Evolutionary conservation across 163 green algal species (phyloP).

Genomic region (Trebouxia gelatinosa): DNA sequence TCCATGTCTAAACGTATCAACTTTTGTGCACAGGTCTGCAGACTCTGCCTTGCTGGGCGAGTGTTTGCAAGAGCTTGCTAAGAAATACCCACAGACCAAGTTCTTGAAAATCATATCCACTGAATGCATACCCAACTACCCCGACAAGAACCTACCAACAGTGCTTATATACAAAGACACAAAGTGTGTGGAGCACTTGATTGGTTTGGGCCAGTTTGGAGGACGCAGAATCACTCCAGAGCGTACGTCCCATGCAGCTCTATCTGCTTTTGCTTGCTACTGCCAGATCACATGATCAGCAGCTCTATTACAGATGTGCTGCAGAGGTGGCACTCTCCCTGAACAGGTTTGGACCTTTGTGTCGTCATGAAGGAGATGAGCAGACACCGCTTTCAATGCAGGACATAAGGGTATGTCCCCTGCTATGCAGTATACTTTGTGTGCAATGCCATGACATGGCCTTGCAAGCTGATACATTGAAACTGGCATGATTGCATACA

Average conservation of each 20-base stretch:
- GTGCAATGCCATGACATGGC: neutral
- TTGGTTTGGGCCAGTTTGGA: conserved; percentile 74
- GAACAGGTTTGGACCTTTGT: conserved; percentile 38
- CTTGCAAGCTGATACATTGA: neutral
- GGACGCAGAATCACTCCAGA: conserved; percentile 74
- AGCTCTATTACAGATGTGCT: too few relatives aligned
- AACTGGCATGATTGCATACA: neutral
- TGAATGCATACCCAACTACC: conserved; percentile 84
- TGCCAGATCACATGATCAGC: too few relatives aligned
- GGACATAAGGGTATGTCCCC: conserved; percentile 6
- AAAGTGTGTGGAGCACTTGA: conserved; percentile 68
- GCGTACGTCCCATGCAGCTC: conserved; percentile 21
- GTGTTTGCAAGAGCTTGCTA: conserved; percentile 75
- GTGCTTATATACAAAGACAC: conserved; percentile 86
- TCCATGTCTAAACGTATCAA: neutral
- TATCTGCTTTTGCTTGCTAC: neutral
- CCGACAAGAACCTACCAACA: conserved; percentile 89
- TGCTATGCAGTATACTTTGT: neutral
- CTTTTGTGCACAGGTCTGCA: conserved; percentile 43
- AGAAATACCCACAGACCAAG: conserved; percentile 77
- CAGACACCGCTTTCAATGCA: conserved; percentile 11
- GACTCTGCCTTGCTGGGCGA: conserved; percentile 62
- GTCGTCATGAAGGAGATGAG: conserved; percentile 28
- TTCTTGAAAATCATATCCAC: conserved; percentile 89
- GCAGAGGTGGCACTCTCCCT: conserved; percentile 37